Evolutionary conservation across 257 asterid genomes (phyloP).

Genomic region (Cordia subcordata): DNA sequence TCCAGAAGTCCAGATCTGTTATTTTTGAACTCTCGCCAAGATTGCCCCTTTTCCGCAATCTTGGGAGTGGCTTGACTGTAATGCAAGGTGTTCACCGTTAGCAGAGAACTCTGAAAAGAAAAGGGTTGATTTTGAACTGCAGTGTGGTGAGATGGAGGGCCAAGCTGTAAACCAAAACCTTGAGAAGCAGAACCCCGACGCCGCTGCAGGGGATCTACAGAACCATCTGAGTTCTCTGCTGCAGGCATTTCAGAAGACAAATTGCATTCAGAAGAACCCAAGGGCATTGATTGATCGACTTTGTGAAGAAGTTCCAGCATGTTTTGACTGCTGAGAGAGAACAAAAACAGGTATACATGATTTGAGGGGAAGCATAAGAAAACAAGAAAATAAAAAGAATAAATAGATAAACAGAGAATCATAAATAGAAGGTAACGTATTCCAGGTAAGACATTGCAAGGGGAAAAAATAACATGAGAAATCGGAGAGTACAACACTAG

Average conservation of each 20-base stretch:
- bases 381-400: no score
- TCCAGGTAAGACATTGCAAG: no score
- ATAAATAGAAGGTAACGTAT: no score
- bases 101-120: slow-evolving; percentile 40
- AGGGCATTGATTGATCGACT: slow-evolving; percentile 69
- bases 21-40: slow-evolving; percentile 30
- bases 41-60: slow-evolving; percentile 32
- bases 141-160: slow-evolving; percentile 72
- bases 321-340: slow-evolving; percentile 55
- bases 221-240: slow-evolving; percentile 45
- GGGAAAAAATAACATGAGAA: no score
- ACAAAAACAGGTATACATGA: slow-evolving; percentile 18
- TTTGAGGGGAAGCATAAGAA: background rate
- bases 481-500: no score
- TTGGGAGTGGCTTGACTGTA: slow-evolving; percentile 20
- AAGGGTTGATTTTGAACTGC: slow-evolving; percentile 39
- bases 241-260: slow-evolving; percentile 46
- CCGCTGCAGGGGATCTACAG: slow-evolving; percentile 41
- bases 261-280: slow-evolving; percentile 35
- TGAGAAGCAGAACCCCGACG: slow-evolving; percentile 57
- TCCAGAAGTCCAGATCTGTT: slow-evolving; percentile 31
- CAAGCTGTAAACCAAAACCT: slow-evolving; percentile 90
- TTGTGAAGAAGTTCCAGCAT: slow-evolving; percentile 91
- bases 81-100: slow-evolving; percentile 39
- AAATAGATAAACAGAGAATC: background rate